Percentiles rank a stretch among this genome's conserved stretches.
Conservation (phyloP, 2,329 filamentous ascomycete genomes). For the Nothophoma quercina region DNA sequence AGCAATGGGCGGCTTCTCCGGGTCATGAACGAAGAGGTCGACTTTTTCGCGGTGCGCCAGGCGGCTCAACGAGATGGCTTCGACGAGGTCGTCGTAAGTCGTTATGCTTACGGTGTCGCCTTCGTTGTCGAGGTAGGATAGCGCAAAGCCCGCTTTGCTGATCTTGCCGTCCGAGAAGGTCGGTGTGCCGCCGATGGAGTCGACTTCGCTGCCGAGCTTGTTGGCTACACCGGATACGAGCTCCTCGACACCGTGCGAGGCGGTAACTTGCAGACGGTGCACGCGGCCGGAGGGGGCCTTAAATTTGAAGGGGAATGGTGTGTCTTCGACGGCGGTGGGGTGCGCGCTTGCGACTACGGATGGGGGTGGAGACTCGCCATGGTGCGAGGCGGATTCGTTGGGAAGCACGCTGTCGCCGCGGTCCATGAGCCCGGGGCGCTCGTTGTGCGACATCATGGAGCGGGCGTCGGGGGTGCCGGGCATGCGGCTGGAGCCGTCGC, state of each 20-base stretch:
- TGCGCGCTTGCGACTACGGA: conserved; percentile 68
- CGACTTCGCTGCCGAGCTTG: conserved; percentile 86
- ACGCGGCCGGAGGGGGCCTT: conserved; percentile 95
- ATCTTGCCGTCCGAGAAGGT: conserved; percentile 80
- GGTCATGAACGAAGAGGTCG: conserved; percentile 95
- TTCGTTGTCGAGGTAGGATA: conserved; percentile 97
- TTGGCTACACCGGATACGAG: conserved; percentile 79
- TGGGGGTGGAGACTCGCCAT: conserved; percentile 77
- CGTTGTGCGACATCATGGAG: conserved; percentile 83
- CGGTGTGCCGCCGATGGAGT: conserved; percentile 82
- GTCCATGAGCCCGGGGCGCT: conserved; percentile 66
- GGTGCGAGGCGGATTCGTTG: conserved; percentile 92
- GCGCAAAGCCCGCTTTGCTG: conserved; percentile 79
- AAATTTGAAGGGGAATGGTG: conserved; percentile 97
- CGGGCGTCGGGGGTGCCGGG: conserved; percentile 72
- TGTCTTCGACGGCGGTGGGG: conserved; percentile 65
- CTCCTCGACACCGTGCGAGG: conserved; percentile 79
- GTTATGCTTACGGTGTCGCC: conserved; percentile 97
- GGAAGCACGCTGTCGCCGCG: conserved; percentile 86
- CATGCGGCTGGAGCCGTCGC: conserved; percentile 78
- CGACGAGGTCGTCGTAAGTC: conserved; percentile 88
- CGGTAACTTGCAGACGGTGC: conserved; percentile 85
- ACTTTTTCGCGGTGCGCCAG: conserved; percentile 86
- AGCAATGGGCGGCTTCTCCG: conserved; percentile 82
- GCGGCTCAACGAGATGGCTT: conserved; percentile 85